Evolutionary conservation across 1,284 basidiomycete genomes (phyloP).

Genomic region (Erythrobasidium hasegawianum): DNA sequence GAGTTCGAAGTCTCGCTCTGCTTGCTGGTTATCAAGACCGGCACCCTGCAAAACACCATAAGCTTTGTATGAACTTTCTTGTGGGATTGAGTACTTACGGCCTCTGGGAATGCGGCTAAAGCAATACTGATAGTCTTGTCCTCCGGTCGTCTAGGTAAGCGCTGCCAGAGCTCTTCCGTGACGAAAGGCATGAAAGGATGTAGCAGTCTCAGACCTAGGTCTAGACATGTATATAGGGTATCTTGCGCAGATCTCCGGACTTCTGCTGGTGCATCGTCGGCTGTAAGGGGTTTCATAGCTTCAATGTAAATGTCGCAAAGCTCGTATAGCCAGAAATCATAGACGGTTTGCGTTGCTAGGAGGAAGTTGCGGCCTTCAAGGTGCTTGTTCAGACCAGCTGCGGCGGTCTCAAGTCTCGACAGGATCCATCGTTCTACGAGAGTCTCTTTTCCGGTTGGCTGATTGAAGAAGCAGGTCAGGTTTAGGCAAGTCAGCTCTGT

Average conservation of each 20-base stretch:
- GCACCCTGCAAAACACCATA: constrained; percentile 55
- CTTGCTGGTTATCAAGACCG: constrained; percentile 66
- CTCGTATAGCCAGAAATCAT: constrained; percentile 98
- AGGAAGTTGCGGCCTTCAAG: constrained; percentile 86
- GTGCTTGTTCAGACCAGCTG: constrained; percentile 69
- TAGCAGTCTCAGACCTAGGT: constrained; percentile 79
- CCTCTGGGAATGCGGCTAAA: constrained; percentile 75
- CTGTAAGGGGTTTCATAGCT: constrained; percentile 96
- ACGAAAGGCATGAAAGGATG: constrained; percentile 99
- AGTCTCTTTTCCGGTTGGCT: constrained; percentile 84
- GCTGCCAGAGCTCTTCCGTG: constrained; percentile 98
- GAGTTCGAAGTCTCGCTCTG: constrained; percentile 77
- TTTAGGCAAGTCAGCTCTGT: background rate
- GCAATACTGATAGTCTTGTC: constrained; percentile 84
- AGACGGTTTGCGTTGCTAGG: constrained; percentile 74
- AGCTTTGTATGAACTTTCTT: constrained; percentile 36
- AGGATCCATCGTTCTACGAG: constrained; percentile 94
- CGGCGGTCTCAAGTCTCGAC: constrained; percentile 84
- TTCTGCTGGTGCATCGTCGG: constrained; percentile 60
- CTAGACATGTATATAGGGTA: constrained; percentile 91
- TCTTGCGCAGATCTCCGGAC: constrained; percentile 82
- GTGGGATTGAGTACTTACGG: constrained; percentile 55
- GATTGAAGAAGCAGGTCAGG: constrained; percentile 7
- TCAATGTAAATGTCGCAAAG: constrained; percentile 98
- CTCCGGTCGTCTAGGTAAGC: constrained; percentile 76